phyloP scores from a whole-genome alignment of 2,329 filamentous ascomycete genomes.

The Coniochaeta hoffmannii region DNA sequence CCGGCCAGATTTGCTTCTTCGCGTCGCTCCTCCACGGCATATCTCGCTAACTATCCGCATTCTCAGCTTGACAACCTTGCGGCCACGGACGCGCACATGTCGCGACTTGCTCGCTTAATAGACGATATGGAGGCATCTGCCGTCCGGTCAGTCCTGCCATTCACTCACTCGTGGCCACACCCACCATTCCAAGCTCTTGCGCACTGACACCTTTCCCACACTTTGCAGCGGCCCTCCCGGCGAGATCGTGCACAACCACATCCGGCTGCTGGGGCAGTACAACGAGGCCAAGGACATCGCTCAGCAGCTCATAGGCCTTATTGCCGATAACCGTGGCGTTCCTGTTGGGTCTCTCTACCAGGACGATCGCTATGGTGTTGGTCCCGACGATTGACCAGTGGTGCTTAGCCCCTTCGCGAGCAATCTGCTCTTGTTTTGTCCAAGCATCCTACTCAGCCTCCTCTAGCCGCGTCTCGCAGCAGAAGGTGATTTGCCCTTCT shows the following conservation, averaged over 20 bases:
- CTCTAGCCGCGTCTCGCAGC: too few species aligned
- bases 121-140: not conserved
- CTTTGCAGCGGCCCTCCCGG: slow-evolving; percentile 14
- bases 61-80: not conserved
- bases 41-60: not conserved
- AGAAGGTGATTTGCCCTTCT: too few species aligned
- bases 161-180: not conserved
- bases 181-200: not conserved
- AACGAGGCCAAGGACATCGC: slow-evolving; percentile 30
- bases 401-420: too few species aligned
- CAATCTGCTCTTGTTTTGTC: too few species aligned
- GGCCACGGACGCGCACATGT: not conserved
- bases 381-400: slow-evolving; percentile 17
- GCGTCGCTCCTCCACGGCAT: not conserved
- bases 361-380: slow-evolving; percentile 22
- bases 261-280: slow-evolving; percentile 23
- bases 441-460: too few species aligned
- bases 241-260: slow-evolving; percentile 15
- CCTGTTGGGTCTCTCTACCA: slow-evolving; percentile 22
- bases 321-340: slow-evolving; percentile 26
- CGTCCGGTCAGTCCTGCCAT: not conserved
- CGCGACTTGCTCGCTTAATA: not conserved
- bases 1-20: not conserved
- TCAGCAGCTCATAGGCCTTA: slow-evolving; percentile 29
- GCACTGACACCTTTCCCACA: not conserved